Conservation (phyloP, 2,329 filamentous ascomycete genomes). For the Cercospora nicotianae region DNA sequence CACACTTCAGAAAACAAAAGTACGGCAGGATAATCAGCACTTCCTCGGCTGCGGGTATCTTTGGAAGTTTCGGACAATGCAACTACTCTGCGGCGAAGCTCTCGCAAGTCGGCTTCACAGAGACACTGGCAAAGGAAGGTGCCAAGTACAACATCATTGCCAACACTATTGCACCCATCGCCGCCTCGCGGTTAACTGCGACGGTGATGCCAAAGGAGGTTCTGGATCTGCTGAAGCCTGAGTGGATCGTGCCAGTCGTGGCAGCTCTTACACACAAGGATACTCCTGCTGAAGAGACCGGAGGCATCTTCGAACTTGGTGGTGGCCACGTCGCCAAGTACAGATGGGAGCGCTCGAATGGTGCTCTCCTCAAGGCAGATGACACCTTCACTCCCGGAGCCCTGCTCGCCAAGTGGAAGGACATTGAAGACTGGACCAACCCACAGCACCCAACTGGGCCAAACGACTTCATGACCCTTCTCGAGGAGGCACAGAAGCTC, state of each 20-base stretch:
- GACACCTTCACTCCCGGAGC: conserved; percentile 83
- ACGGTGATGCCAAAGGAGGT: conserved; percentile 96
- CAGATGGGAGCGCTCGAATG: conserved; percentile 89
- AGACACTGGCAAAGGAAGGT: conserved; percentile 96
- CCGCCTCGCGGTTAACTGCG: conserved; percentile 91
- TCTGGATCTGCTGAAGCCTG: conserved; percentile 79
- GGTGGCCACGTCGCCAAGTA: conserved; percentile 91
- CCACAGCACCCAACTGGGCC: conserved; percentile 80
- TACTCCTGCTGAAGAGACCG: conserved; percentile 78
- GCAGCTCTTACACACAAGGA: conserved; percentile 78
- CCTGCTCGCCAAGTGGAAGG: conserved; percentile 83
- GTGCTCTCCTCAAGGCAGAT: conserved; percentile 86
- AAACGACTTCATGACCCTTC: conserved; percentile 82
- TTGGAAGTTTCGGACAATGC: conserved; percentile 91
- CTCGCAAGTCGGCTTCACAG: conserved; percentile 92
- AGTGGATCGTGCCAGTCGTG: conserved; percentile 93
- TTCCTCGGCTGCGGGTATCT: conserved; percentile 90
- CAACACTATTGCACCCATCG: conserved; percentile 94
- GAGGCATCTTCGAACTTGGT: conserved; percentile 89
- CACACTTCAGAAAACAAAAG: conserved; percentile 98
- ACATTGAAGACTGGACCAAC: conserved; percentile 81
- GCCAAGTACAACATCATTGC: conserved; percentile 95
- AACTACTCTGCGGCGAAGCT: conserved; percentile 99
- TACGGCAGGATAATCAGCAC: conserved; percentile 97
- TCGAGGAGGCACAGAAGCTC: conserved; percentile 80